phyloP scores from a whole-genome alignment of 257 asterid species.

The Solanum etuberosum region DNA sequence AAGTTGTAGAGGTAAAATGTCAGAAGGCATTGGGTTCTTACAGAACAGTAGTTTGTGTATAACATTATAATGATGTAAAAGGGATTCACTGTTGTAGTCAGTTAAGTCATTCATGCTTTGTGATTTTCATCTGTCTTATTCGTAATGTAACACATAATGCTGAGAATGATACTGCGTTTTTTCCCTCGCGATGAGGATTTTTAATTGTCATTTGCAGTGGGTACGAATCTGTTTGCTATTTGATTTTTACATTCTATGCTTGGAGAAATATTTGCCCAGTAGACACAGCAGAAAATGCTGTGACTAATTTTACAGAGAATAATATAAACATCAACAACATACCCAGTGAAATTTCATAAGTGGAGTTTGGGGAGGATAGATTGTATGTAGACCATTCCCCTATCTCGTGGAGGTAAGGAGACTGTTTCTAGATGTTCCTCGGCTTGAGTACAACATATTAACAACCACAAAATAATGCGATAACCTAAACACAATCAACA shows the following conservation, averaged over 20 bases:
- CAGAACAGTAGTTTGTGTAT: neutral
- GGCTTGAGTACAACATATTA: too few species aligned
- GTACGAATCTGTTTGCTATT: neutral
- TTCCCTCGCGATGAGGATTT: neutral
- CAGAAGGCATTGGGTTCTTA: neutral
- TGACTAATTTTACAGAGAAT: too few species aligned
- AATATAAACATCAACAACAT: too few species aligned
- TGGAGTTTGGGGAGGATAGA: too few species aligned
- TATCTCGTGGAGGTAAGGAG: too few species aligned
- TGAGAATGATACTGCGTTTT: neutral
- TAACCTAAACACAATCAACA: too few species aligned
- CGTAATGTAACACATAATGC: neutral
- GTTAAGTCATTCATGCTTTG: neutral
- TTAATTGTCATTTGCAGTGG: neutral
- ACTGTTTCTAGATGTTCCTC: too few species aligned
- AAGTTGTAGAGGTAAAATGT: neutral
- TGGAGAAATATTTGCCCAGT: neutral
- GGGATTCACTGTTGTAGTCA: neutral
- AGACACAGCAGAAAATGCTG: neutral
- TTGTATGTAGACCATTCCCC: too few species aligned
- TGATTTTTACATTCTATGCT: neutral
- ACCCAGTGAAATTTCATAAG: fast-evolving
- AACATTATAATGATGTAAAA: neutral
- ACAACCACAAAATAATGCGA: too few species aligned
- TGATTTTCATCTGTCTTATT: neutral